phyloP scores from a whole-genome alignment of 169 alveolate genomes.

The Eimeria acervulina region DNA sequence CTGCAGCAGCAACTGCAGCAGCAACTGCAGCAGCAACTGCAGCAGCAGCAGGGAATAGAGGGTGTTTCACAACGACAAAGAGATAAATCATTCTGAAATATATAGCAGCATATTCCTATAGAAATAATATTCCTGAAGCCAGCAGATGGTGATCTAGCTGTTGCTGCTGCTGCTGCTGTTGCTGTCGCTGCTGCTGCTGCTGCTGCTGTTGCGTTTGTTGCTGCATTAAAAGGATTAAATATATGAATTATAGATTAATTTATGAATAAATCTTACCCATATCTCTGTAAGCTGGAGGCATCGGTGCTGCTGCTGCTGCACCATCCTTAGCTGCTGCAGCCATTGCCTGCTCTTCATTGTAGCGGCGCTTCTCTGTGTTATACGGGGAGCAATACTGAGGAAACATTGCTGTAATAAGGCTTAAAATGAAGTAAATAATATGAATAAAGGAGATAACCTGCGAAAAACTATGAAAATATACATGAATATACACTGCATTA shows the following conservation, averaged over 20 bases:
- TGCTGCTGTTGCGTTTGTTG: neutral
- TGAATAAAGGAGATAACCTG: neutral
- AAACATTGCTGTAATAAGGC: neutral
- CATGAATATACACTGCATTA: neutral
- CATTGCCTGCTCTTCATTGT: conserved; percentile 62
- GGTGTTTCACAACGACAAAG: no score
- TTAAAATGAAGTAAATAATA: conserved; percentile 62
- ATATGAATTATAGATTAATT: neutral
- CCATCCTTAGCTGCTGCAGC: conserved; percentile 79
- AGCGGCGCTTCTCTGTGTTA: conserved; percentile 86
- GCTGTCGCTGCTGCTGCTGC: neutral
- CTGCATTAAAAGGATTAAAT: neutral
- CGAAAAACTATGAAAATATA: neutral
- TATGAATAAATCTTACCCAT: conserved; percentile 86
- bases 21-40: no score
- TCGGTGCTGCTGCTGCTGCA: conserved; percentile 64
- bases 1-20: no score
- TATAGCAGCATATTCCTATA: no score
- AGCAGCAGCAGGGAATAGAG: no score
- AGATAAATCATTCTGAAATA: no score
- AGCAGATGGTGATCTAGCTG: neutral
- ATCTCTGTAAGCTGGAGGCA: conserved; percentile 85
- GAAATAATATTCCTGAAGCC: neutral
- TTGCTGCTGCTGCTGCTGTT: neutral
- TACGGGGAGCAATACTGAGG: conserved; percentile 86